Conservation (phyloP, 2,329 filamentous ascomycete species). For the Apiospora arundinis region DNA sequence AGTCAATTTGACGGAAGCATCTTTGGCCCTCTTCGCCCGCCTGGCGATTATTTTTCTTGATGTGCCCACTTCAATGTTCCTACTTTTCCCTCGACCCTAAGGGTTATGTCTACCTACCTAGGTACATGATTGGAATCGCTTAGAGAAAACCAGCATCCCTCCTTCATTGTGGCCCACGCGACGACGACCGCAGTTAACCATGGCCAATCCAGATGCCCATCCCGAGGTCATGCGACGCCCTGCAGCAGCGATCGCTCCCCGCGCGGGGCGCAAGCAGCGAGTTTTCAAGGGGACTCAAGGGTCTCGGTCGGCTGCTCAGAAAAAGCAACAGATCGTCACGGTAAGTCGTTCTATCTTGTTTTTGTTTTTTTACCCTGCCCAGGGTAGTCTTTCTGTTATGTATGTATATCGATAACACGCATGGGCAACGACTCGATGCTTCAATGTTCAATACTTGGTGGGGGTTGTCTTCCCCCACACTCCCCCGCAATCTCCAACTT, state of each 20-base stretch:
- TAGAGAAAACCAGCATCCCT: background rate
- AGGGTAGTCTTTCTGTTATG: background rate
- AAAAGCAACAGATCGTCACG: background rate
- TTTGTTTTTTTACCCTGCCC: background rate
- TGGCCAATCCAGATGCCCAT: background rate
- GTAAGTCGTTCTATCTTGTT: background rate
- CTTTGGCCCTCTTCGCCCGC: background rate
- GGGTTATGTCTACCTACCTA: no score
- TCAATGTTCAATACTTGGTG: no score
- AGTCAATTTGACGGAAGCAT: background rate
- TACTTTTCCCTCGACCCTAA: background rate
- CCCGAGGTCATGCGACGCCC: background rate
- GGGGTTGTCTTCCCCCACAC: background rate
- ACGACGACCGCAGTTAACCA: background rate
- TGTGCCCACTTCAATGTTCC: background rate
- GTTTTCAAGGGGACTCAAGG: background rate
- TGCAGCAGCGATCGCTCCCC: slow-evolving; percentile 3
- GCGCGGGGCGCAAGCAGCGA: background rate
- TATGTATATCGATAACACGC: no score
- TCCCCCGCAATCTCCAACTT: slow-evolving; percentile 13
- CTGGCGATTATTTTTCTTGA: background rate
- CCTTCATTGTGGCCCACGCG: background rate
- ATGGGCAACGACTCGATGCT: background rate
- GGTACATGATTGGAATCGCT: background rate
- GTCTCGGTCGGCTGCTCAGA: background rate